Evolutionary conservation across 345 rosid species (phyloP).

Genomic region (Cardamine chenopodiifolia): DNA sequence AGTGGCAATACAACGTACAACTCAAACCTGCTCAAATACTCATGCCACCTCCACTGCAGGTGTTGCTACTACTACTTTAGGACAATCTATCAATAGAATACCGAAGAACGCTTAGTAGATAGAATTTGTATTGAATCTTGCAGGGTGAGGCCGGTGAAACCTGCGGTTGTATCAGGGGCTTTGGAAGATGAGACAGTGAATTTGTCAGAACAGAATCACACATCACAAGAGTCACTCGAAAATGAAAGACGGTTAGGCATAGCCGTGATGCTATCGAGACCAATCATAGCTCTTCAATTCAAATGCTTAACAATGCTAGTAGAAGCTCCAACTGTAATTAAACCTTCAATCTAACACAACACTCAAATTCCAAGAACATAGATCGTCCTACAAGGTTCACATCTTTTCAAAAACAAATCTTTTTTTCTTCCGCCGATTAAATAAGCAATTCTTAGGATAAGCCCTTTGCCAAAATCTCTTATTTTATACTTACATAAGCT

Average conservation of each 20-base stretch:
- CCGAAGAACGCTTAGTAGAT: not conserved
- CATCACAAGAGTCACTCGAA: slow-evolving; percentile 31
- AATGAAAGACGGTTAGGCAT: slow-evolving; percentile 48
- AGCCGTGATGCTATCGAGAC: slow-evolving; percentile 74
- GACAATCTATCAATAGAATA: not conserved
- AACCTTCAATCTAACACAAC: slow-evolving; percentile 35
- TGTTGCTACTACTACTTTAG: not conserved
- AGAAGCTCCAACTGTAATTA: slow-evolving; percentile 65
- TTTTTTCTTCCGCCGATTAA: not conserved
- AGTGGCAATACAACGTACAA: slow-evolving; percentile 76
- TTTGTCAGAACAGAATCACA: slow-evolving; percentile 17
- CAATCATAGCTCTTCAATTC: slow-evolving; percentile 77
- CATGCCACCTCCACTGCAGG: slow-evolving; percentile 89
- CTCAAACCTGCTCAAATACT: slow-evolving; percentile 74
- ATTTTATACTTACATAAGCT: slow-evolving; percentile 32
- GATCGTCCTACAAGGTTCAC: slow-evolving; percentile 38
- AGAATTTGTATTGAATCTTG: not conserved
- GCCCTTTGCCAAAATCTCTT: slow-evolving; percentile 29
- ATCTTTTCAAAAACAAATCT: slow-evolving; percentile 34
- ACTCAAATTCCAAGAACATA: slow-evolving; percentile 31
- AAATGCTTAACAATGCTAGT: slow-evolving; percentile 77
- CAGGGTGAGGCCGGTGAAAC: slow-evolving; percentile 64
- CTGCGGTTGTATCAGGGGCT: slow-evolving; percentile 55
- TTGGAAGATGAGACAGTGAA: slow-evolving; percentile 41
- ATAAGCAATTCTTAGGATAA: slow-evolving; percentile 16